These are phyloP conservation scores for Abrus pulchellus DNA, from an alignment of 306 rosid genomes.

Conservation along the genomic window DNA sequence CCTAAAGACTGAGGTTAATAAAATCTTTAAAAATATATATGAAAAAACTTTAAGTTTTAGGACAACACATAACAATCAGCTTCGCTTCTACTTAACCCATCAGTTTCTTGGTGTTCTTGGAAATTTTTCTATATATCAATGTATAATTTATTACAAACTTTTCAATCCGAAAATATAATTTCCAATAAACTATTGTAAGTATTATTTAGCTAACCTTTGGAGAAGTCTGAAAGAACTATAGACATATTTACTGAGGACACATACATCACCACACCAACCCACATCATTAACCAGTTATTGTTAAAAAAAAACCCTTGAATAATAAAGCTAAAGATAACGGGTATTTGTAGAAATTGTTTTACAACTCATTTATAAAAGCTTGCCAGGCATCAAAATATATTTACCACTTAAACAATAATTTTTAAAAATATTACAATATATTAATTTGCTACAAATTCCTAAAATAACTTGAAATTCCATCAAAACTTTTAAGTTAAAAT, in stretches of 20 bases:
- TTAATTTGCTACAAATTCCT: not conserved
- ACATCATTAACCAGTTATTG: not conserved
- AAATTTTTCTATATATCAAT: not conserved
- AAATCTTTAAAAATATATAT: too few relatives aligned
- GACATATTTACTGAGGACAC: not conserved
- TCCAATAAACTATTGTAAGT: not conserved
- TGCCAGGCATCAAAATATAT: slow-evolving; percentile 3
- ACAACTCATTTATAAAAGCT: not conserved
- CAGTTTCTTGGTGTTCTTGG: not conserved
- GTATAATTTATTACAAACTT: not conserved
- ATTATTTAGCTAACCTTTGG: not conserved
- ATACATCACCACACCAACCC: too few relatives aligned
- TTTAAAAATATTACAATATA: slow-evolving; percentile 1
- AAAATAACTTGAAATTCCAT: not conserved
- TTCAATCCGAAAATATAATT: not conserved
- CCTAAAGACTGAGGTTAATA: too few relatives aligned
- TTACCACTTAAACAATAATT: slow-evolving; percentile 5
- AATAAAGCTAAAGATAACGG: not conserved
- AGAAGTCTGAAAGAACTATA: not conserved
- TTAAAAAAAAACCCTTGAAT: not conserved
- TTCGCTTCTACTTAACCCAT: too few relatives aligned
- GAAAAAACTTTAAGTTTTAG: not conserved
- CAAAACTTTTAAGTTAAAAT: slow-evolving; percentile 9
- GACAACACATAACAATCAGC: too few relatives aligned
- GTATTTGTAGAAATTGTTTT: not conserved